Conservation (phyloP, 176 grass and related monocot genomes). For the Tillandsia leiboldiana region DNA sequence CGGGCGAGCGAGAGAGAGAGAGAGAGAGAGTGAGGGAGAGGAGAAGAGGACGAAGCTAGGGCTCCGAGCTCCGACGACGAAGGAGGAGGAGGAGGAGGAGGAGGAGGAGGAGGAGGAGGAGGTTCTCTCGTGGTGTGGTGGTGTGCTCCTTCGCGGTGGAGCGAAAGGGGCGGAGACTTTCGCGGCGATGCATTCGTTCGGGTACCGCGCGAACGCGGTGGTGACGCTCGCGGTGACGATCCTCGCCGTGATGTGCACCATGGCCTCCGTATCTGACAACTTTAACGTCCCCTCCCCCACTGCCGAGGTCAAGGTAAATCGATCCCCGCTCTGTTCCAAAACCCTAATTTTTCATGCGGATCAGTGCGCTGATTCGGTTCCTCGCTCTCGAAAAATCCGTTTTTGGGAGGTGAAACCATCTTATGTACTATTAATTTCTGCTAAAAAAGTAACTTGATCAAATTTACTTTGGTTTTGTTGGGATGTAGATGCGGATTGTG, state of each 20-base stretch:
- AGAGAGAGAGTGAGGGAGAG: neutral
- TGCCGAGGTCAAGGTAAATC: conserved; percentile 71
- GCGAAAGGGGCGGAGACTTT: neutral
- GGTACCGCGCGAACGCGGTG: conserved; percentile 81
- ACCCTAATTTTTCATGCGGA: neutral
- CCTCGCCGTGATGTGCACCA: conserved; percentile 81
- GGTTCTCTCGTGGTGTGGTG: too few species aligned
- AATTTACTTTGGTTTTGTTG: neutral
- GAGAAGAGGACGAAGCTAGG: neutral
- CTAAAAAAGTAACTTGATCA: neutral
- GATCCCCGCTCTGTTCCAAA: neutral
- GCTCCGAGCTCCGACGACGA: too few species aligned
- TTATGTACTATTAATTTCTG: neutral
- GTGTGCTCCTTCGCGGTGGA: too few species aligned
- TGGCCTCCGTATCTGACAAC: conserved; percentile 86
- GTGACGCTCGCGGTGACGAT: conserved; percentile 81
- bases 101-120: neutral
- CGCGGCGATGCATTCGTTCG: conserved; percentile 72
- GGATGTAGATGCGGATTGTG: neutral
- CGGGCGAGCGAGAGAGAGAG: conserved; percentile 6
- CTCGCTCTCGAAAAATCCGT: neutral
- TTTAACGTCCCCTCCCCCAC: conserved; percentile 56
- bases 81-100: neutral
- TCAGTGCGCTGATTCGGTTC: neutral
- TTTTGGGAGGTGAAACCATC: neutral